Evolutionary conservation across 108 stramenopile species (phyloP), one percentile per base, ranked within the genome.

Genomic region (Cyclotella kingstonii): DNA sequence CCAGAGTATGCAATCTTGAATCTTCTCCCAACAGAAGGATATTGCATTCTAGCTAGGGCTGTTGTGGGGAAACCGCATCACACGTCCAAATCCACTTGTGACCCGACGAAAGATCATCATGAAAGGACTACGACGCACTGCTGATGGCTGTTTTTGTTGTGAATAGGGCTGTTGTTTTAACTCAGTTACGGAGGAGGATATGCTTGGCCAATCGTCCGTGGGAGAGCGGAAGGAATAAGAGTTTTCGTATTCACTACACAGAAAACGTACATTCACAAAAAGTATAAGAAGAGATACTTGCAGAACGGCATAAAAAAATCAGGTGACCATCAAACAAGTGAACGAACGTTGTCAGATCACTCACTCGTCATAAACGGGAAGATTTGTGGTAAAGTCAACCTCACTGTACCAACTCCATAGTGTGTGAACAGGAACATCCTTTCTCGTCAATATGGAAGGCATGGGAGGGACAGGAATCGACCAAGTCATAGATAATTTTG

Each of bases 321-420:
- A n/a, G n/a, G n/a, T n/a, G n/a, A n/a, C n/a, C n/a, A n/a, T n/a
- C n/a, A n/a, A n/a, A n/a, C n/a, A n/a, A n/a, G n/a, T n/a, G n/a
- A n/a, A n/a, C n/a, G n/a, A n/a, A n/a, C n/a, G n/a, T 10, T 15
- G 22, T 30, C 14, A 31, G 1, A 28, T 27, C 34, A 72, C 75
- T 76, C 38, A 76, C 75, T 76, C 75, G 52, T 76, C 75, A 54
- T 76, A 76, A 14, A 76, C 75, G 5, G 75, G 75, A 49, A 64
- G 70, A 40, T 64, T 76, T 18, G 68, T 70, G 18, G 69, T 70
- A 28, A 70, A 70, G 54, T 76, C 75, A n/a, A 76, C 63, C 54
- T 65, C 28, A 5, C 22, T 57, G 36, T 76, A 76, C 75, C 75
- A 76, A 42, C 68, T 66, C 31, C 69, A 54, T 55, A 76, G 51